phyloP scores from a whole-genome alignment of 2,329 filamentous ascomycete species.

The Aspergillus sp. region DNA sequence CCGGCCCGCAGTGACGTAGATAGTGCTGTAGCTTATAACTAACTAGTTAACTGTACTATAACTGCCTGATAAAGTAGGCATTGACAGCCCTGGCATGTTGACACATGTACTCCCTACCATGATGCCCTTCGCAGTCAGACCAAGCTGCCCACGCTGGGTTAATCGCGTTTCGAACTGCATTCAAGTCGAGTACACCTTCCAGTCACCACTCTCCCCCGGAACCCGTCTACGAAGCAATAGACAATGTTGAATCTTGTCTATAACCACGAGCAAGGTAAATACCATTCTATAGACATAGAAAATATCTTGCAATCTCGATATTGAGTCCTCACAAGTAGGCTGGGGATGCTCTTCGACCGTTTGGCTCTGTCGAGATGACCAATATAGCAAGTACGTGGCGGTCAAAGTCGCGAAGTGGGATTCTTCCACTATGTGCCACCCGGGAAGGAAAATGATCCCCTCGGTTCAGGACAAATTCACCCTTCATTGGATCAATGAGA shows the following conservation, averaged over 20 bases:
- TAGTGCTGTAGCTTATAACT: too few species aligned
- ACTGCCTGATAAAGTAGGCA: too few species aligned
- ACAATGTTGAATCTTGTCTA: conserved; percentile 25
- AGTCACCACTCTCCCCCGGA: too few species aligned
- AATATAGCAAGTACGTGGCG: conserved; percentile 19
- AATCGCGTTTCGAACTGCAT: background rate
- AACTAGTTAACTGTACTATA: too few species aligned
- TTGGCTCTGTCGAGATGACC: conserved; percentile 34
- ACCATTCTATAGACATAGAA: conserved; percentile 30
- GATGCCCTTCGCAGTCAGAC: background rate
- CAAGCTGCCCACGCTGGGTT: background rate
- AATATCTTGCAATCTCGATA: conserved; percentile 29
- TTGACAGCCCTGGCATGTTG: too few species aligned
- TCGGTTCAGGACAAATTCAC: conserved; percentile 18
- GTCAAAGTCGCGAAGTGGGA: conserved; percentile 17
- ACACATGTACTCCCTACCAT: background rate
- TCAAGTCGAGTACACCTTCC: background rate
- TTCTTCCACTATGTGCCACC: background rate
- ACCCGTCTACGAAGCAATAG: conserved; percentile 20
- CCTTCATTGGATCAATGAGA: conserved; percentile 18
- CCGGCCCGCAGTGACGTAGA: background rate
- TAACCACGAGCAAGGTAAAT: conserved; percentile 25
- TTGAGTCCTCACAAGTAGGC: conserved; percentile 36
- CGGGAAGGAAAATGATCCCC: conserved; percentile 7
- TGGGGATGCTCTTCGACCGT: conserved; percentile 38